Percentiles rank a stretch among this genome's conserved stretches.
Conservation (phyloP, 306 rosid species). For the Vigna reflexopilosa region DNA sequence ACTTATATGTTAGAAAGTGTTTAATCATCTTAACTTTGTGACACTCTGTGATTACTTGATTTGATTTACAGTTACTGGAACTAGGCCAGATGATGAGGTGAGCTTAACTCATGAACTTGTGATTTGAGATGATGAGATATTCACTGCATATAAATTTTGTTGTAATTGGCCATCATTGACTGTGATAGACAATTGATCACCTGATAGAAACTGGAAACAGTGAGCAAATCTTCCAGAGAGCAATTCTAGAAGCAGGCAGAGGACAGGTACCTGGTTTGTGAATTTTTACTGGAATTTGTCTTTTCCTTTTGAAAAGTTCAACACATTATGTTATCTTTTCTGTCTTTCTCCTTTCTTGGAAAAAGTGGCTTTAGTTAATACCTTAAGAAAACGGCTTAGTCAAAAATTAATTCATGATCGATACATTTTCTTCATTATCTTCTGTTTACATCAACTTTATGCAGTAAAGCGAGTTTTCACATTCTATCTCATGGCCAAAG, state of each 20-base stretch:
- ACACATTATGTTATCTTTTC: conserved; percentile 11
- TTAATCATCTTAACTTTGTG: conserved; percentile 28
- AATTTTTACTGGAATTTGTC: neutral
- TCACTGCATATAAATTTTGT: conserved; percentile 28
- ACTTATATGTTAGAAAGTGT: conserved; percentile 7
- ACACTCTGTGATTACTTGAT: conserved; percentile 45
- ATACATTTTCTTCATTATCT: too few species aligned
- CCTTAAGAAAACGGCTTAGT: too few species aligned
- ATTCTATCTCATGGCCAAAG: neutral
- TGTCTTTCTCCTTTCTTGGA: neutral
- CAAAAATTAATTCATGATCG: too few species aligned
- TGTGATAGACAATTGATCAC: conserved; percentile 77
- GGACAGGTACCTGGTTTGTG: conserved; percentile 71
- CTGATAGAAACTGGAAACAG: conserved; percentile 98
- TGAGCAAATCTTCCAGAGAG: conserved; percentile 92
- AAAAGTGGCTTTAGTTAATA: too few species aligned
- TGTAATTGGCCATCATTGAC: conserved; percentile 48
- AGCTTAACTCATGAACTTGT: conserved; percentile 45
- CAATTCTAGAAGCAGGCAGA: conserved; percentile 83
- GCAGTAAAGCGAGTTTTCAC: neutral
- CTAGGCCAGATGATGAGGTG: conserved; percentile 97
- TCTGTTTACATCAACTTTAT: neutral
- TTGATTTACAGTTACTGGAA: conserved; percentile 78
- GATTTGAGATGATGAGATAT: conserved; percentile 37
- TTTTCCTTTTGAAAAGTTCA: conserved; percentile 20